Base-by-base conservation (phyloP, 2,329 filamentous ascomycete species). In the Coleophoma crateriformis region DNA sequence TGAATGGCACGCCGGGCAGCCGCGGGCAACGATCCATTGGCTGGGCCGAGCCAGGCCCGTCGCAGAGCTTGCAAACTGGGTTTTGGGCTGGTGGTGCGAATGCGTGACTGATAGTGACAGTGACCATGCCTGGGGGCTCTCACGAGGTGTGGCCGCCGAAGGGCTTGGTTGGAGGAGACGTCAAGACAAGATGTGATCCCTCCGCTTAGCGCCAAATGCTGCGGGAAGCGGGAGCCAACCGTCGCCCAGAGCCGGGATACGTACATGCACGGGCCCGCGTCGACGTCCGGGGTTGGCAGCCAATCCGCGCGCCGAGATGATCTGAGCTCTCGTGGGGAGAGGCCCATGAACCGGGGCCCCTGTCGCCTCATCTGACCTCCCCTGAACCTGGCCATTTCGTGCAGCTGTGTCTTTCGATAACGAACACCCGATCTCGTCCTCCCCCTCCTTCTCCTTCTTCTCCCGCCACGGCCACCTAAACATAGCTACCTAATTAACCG, bases 151-250 rank as follows among this genome's bases (percentile, higher is more conserved):
- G 27, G 27, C 27, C 27, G 27, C 27, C 27, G 8, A 27, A 27
- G 3, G 3, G 27, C 27, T 33, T 32, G 41, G 15, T 20, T 27
- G 20, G 41, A 44, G 41, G 14, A 27, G 41, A 44, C 41, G 41
- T 44, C 41, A 27, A 27, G 17, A n/a, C 20, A 44, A 44, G 41
- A 38, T 38, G 35, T 38, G 35, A 38, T 17, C 41, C 22, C 12
- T n/a, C 32, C n/a, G 14, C 41, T 33, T 43, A 46, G 11, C 41
- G 15, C 45, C 34, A 34, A 17, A 17, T 17, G n/a, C 17, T 22
- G 37, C 49, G 46, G 48, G 49, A 47, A 45, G 43, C 49, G 51
- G 49, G 46, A 51, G 48, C 51, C 51, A 50, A 50, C 46, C 50
- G 42, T 33, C 44, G 39, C 22, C n/a, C 39, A 46, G 12, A 22